Evolutionary conservation across 2,329 filamentous ascomycete species (phyloP), one percentile per base, ranked within the genome.

Genomic region (Ustilaginoidea virens): DNA sequence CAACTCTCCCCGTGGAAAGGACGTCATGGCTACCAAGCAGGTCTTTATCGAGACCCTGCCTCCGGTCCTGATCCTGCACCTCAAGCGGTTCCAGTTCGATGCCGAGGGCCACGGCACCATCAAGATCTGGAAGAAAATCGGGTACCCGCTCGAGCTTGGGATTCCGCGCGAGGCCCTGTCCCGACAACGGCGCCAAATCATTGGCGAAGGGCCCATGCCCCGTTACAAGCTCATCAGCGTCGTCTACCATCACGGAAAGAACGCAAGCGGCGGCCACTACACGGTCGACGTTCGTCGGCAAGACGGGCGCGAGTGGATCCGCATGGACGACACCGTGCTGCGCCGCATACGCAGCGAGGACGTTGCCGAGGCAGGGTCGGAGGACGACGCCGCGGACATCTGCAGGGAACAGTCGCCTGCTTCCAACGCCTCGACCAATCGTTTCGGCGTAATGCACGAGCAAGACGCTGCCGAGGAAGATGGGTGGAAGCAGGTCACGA

Each of bases 101-200:
- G 81, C 75, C 36, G 71, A 77, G 33, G 80, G 77, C 25, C 44
- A 48, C 25, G 85, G 85, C 15, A 92, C 85, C 1, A 79, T 93
- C 45, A 98, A 98, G 63, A 92, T 96, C 38, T 94, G 87, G 82
- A 98, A 96, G 61, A 92, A 87, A 59, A 67, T 98, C 33, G 87
- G 85, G 13, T 98, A 98, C 46, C 90, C 90, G 0, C 61, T 98
- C 17, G 86, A 96, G 45, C 65, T 98, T 28, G 87, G 96, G 49
- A 83, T 98, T 37, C 90, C 90, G 1, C 79, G 77, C 33, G 87
- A 96, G 47, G 79, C 83, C 7, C 79, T 98, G 45, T 78, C 85
- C 8, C 73, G 77, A 17, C 70, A 78, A 44, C 79, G 75, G 49
- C 65, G 66, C 25, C 60, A 80, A 37, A 61, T 67, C 16, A 61